Percentiles rank a stretch among this genome's conserved stretches.
Evolutionary conservation across 2,329 filamentous ascomycete species (phyloP).

Genomic region (Exophiala sp.): DNA sequence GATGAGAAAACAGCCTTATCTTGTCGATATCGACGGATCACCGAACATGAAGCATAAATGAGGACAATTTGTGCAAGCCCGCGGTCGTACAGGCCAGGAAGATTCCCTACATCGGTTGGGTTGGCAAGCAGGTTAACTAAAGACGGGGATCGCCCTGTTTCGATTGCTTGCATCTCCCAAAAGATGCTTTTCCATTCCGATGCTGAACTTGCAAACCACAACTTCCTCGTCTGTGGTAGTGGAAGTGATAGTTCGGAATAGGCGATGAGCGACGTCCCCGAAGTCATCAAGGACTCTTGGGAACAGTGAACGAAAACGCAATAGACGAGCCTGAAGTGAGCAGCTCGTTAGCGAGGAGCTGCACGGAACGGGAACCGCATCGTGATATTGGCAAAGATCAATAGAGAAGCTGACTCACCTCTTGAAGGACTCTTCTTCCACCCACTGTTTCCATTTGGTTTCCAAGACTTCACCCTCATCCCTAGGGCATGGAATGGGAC

Average conservation of each 20-base stretch:
- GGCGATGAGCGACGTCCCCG: background rate
- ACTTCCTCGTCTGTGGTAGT: background rate
- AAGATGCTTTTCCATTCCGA: background rate
- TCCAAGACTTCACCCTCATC: background rate
- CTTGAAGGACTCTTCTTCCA: constrained; percentile 1
- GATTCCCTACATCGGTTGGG: background rate
- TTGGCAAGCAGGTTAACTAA: background rate
- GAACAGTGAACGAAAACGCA: background rate
- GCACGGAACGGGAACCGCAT: background rate
- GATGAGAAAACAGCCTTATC: background rate
- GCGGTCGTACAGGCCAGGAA: background rate
- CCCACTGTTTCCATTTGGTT: constrained; percentile 6
- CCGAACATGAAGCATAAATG: background rate
- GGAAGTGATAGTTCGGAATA: constrained; percentile 3
- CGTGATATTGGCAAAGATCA: background rate
- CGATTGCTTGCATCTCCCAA: background rate
- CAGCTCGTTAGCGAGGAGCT: background rate
- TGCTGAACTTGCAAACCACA: background rate
- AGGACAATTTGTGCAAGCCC: background rate
- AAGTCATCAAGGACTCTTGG: background rate
- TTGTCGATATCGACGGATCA: background rate
- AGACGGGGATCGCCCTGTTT: background rate
- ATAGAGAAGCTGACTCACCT: background rate
- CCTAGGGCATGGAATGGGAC: background rate
- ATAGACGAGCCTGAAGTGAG: background rate